Conservation (phyloP, 2,329 filamentous ascomycete genomes). For the Kalaharituber pfeilii region DNA sequence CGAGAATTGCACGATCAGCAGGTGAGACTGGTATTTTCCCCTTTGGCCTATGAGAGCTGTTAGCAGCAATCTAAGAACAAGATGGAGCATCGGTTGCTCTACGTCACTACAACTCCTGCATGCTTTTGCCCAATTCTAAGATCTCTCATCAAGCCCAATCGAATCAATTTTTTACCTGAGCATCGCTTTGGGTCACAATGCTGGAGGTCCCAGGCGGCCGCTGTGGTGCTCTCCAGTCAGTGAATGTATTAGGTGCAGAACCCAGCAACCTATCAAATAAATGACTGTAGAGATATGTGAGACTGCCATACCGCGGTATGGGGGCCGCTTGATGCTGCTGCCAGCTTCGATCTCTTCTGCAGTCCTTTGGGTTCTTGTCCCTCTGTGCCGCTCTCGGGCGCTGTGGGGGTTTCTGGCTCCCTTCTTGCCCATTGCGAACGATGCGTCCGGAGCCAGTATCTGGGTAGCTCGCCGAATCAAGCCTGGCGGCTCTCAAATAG, state of each 20-base stretch:
- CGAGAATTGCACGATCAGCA: constrained; percentile 63
- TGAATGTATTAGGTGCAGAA: too few relatives aligned
- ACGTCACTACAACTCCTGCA: constrained; percentile 76
- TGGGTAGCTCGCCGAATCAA: too few relatives aligned
- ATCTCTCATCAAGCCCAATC: constrained; percentile 81
- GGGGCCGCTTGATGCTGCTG: neutral
- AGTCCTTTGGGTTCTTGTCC: neutral
- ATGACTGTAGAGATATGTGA: neutral
- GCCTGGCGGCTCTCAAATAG: too few relatives aligned
- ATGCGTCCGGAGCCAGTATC: neutral
- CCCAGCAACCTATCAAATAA: too few relatives aligned
- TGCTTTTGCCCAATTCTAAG: constrained; percentile 83
- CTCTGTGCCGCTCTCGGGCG: neutral
- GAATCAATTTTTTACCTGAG: constrained; percentile 87
- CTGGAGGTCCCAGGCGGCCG: constrained; percentile 64
- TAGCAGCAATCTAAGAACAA: neutral
- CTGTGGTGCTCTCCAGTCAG: neutral
- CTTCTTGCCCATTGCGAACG: neutral
- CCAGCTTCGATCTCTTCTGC: neutral
- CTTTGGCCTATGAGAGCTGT: constrained; percentile 48
- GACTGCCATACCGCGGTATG: neutral
- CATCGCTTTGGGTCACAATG: constrained; percentile 96
- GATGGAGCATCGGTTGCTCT: constrained; percentile 20
- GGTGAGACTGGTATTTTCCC: constrained; percentile 71
- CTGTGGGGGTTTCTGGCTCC: neutral